Base-by-base conservation (phyloP, 2,329 filamentous ascomycete genomes). In the Fonsecaea erecta region DNA sequence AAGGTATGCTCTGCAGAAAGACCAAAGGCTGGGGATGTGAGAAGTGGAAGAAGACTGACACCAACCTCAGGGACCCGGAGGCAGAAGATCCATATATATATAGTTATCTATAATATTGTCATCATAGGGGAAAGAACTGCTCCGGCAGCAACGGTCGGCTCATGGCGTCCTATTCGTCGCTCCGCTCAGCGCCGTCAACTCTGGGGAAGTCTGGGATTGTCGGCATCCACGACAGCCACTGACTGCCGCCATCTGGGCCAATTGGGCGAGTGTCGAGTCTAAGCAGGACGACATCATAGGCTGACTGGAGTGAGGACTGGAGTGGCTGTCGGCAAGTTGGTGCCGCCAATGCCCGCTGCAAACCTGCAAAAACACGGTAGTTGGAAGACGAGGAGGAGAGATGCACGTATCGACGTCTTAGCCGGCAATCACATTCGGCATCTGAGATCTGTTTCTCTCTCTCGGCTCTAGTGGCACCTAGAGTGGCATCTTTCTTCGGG, bases 241-340 rank as follows among this genome's bases (percentile, higher is more conserved):
- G 16, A n/a, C 37, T 30, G 28, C 28, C 28, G 8, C 28, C 28
- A 2, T n/a, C 35, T 46, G 18, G 35, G n/a, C 57, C 57, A 60
- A 60, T 60, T 26, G 26, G 12, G 43, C 12, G 28, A 14, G 5
- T 28, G 28, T 21, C 34, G 40, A 60, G 24, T 37, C 57, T 35
- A 60, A 58, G 55, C 55, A 58, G 34, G 37, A 4, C 34, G 24
- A 3, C 35, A 58, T n/a, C 30, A 24, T 28, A 14, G 30, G 37
- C 18, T n/a, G 37, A n/a, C 7, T 5, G 37, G 5, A 2, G 6
- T 34, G 6, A 34, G 32, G 2, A 8, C 3, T 30, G 28, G 8
- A 30, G 3, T 8, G 8, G 3, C 8, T 43, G 43, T 48, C 43
- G 43, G 43, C 43, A 48, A 48, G 43, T 48, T 48, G 7, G 43